phyloP scores from a whole-genome alignment of 176 grass and related monocot species.

The Canna indica region DNA sequence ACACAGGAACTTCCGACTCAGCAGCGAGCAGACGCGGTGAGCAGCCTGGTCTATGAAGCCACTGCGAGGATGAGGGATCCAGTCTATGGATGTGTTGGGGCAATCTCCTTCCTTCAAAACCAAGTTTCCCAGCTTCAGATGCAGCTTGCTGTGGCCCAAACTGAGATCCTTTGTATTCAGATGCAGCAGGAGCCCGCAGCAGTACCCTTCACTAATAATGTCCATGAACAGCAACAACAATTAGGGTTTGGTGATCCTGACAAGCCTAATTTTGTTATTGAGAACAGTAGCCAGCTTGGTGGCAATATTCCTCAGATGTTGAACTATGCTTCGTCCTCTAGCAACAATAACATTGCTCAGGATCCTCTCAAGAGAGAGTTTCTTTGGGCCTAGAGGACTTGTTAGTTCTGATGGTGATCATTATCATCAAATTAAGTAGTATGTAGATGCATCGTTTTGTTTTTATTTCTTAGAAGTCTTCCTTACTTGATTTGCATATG shows the following conservation, averaged over 20 bases:
- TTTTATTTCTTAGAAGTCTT: no score
- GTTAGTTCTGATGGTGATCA: no score
- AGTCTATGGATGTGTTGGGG: constrained; percentile 70
- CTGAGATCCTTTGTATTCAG: constrained; percentile 18
- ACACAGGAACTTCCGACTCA: constrained; percentile 9
- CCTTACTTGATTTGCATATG: neutral
- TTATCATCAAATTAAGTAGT: no score
- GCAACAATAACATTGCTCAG: constrained; percentile 24
- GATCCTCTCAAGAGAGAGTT: constrained; percentile 55
- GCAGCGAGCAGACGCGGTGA: constrained; percentile 53
- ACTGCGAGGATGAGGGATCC: constrained; percentile 65
- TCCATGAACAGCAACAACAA: no score
- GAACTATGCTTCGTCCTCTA: constrained; percentile 6
- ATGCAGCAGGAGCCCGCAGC: constrained; percentile 15
- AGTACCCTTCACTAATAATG: neutral
- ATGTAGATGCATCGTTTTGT: neutral
- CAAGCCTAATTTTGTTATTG: constrained; percentile 5
- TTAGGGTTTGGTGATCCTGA: neutral
- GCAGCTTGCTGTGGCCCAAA: constrained; percentile 18
- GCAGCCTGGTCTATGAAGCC: constrained; percentile 86
- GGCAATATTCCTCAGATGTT: neutral
- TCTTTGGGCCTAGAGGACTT: constrained; percentile 30
- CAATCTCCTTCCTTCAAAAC: constrained; percentile 24
- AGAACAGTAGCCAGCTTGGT: neutral
- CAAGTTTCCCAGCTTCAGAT: constrained; percentile 22